These are phyloP conservation scores for Trametes gibbosa DNA, from an alignment of 768 basidiomycete species.

Conservation along the genomic window DNA sequence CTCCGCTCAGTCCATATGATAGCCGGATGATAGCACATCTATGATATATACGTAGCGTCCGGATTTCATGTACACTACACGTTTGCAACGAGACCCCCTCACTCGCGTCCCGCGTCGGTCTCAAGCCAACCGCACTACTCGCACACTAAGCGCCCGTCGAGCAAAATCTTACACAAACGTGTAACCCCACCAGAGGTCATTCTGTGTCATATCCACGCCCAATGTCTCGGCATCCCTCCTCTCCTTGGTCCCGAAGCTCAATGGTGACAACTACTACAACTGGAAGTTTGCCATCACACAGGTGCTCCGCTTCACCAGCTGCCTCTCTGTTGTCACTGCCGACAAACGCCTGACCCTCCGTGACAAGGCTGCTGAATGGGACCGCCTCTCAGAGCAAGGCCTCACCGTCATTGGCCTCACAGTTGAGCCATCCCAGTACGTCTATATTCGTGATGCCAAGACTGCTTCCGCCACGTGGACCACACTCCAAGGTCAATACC, in stretches of 20 bases:
- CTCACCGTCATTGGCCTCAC: background rate
- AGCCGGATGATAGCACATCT: no score
- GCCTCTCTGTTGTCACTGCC: background rate
- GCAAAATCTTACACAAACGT: no score
- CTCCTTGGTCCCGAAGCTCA: background rate
- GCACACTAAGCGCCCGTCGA: no score
- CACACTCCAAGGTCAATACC: background rate
- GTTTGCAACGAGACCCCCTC: no score
- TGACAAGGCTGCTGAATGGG: background rate
- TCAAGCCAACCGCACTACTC: background rate
- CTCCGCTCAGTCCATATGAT: no score
- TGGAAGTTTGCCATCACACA: background rate
- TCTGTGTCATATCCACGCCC: background rate
- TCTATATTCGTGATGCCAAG: background rate
- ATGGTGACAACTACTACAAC: background rate
- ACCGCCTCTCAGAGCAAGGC: background rate
- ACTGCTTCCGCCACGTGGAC: background rate
- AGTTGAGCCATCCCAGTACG: background rate
- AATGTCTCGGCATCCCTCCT: background rate
- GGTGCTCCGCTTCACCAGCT: background rate
- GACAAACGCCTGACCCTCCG: background rate
- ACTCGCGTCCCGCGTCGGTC: background rate
- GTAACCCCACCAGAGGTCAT: no score
- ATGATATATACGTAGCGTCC: no score
- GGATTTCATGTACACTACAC: no score